phyloP scores from a whole-genome alignment of 2,329 filamentous ascomycete genomes.

The Phyllosticta ampelicida region DNA sequence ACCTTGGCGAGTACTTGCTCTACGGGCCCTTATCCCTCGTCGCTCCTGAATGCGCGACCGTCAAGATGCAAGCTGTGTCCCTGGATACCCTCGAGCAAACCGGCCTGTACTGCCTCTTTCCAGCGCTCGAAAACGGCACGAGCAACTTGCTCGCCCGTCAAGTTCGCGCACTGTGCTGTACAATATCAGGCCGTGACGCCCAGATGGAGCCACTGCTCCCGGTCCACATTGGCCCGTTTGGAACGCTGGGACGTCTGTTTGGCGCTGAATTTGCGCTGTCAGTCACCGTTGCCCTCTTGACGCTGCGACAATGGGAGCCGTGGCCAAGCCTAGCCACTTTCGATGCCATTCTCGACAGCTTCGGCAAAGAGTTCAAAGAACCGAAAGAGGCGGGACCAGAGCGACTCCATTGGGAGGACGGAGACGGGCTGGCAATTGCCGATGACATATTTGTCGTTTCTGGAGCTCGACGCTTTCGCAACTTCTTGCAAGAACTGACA shows the following conservation, averaged over 20 bases:
- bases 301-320: background rate
- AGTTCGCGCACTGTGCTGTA: background rate
- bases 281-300: background rate
- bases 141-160: background rate
- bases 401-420: background rate
- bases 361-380: background rate
- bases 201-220: background rate
- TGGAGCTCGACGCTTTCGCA: background rate
- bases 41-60: background rate
- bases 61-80: background rate
- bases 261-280: background rate
- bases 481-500: background rate
- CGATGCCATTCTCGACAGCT: background rate
- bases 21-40: background rate
- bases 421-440: background rate
- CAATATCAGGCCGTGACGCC: background rate
- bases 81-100: background rate
- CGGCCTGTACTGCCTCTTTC: background rate
- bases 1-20: constrained; percentile 1
- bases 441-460: background rate
- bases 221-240: background rate
- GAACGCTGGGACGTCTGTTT: background rate
- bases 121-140: background rate
- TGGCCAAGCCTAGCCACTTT: background rate
- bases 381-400: background rate